These are phyloP conservation scores for Nigrospora oryzae DNA, from an alignment of 2,329 filamentous ascomycete species.

Conservation along the genomic window DNA sequence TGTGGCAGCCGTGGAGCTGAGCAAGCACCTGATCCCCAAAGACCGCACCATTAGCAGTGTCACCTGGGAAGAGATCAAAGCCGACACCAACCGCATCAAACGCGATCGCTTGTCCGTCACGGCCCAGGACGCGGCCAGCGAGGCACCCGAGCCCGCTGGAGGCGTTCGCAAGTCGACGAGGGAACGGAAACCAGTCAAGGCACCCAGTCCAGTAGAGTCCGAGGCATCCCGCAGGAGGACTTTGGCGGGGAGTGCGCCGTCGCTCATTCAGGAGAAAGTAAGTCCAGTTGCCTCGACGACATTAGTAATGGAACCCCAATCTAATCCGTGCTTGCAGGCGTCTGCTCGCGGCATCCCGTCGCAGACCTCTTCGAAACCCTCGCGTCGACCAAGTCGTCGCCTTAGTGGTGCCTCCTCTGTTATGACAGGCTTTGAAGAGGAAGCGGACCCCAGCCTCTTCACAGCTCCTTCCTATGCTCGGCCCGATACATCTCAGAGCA, in stretches of 20 bases:
- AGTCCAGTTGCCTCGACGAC: slow-evolving; percentile 1
- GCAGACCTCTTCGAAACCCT: slow-evolving; percentile 14
- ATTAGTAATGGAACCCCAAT: neutral
- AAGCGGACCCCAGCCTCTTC: neutral
- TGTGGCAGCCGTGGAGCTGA: slow-evolving; percentile 73
- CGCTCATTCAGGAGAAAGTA: slow-evolving; percentile 36
- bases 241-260: slow-evolving; percentile 39
- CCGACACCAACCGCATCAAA: slow-evolving; percentile 53
- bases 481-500: slow-evolving; percentile 31
- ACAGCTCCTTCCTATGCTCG: slow-evolving; percentile 9
- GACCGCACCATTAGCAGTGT: slow-evolving; percentile 69
- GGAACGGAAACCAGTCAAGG: slow-evolving; percentile 54
- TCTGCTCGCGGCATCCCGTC: slow-evolving; percentile 22
- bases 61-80: slow-evolving; percentile 69
- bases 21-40: slow-evolving; percentile 70
- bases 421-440: slow-evolving; percentile 16
- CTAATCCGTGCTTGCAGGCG: slow-evolving; percentile 18
- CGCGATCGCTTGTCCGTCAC: slow-evolving; percentile 41
- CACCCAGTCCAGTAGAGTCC: slow-evolving; percentile 44
- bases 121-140: neutral
- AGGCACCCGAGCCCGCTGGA: slow-evolving; percentile 3
- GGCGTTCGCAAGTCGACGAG: slow-evolving; percentile 57
- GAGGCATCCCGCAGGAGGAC: slow-evolving; percentile 51
- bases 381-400: slow-evolving; percentile 32
- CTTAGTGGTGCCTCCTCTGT: slow-evolving; percentile 39